These are phyloP conservation scores for Phragmites australis DNA, from an alignment of 176 grass and related monocot species.

Conservation along the genomic window DNA sequence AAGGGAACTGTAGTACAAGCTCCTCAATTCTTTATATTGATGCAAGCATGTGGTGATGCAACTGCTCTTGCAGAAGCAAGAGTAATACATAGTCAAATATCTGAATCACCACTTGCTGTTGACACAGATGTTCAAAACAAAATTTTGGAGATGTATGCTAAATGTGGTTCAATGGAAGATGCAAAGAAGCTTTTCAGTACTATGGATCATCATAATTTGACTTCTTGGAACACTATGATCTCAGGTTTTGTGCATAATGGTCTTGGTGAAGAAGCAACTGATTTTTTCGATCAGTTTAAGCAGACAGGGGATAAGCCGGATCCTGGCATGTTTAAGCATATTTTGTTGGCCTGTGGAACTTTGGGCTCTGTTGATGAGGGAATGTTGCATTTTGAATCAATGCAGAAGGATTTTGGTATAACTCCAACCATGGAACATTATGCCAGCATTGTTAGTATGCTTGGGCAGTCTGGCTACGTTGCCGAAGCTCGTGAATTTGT, in stretches of 20 bases:
- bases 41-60: constrained; percentile 76
- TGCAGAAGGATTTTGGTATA: constrained; percentile 86
- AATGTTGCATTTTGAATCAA: constrained; percentile 91
- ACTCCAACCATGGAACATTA: constrained; percentile 75
- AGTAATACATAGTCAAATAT: constrained; percentile 59
- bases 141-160: constrained; percentile 87
- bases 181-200: constrained; percentile 65
- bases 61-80: constrained; percentile 61
- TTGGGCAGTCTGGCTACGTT: constrained; percentile 85
- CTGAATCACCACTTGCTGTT: constrained; percentile 39
- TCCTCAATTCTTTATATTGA: constrained; percentile 58
- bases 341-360: constrained; percentile 78
- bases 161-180: constrained; percentile 79
- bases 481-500: constrained; percentile 86
- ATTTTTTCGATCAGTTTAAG: constrained; percentile 69
- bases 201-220: constrained; percentile 65
- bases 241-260: constrained; percentile 73
- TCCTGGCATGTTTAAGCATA: constrained; percentile 59
- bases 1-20: constrained; percentile 44
- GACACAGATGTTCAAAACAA: constrained; percentile 69
- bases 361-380: constrained; percentile 87
- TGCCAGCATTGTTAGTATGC: constrained; percentile 78
- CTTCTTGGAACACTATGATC: constrained; percentile 84
- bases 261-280: constrained; percentile 82
- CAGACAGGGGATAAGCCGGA: constrained; percentile 61